Evolutionary conservation across 805 yeast genomes (phyloP), one percentile per base, ranked within the genome.

Genomic region (Teunomyces stri): DNA sequence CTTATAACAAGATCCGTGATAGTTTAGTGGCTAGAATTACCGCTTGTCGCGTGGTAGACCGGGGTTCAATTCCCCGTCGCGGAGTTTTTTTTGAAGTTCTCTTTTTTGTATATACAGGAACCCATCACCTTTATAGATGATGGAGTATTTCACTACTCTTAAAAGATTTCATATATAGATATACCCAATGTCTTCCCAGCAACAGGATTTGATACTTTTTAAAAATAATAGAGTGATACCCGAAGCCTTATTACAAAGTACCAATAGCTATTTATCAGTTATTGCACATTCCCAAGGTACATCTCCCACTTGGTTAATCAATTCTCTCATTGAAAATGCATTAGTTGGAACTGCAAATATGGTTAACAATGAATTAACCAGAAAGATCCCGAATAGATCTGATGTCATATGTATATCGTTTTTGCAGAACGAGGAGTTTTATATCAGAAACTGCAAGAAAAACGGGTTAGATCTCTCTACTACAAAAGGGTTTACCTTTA

Each of bases 261-360:
- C 46, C 9, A 55, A 44, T 7, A 49, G 61, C 3, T 45, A 48
- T 12, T 51, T 68, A 16, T 59, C 68, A 3, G 47, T 67, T 3
- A 58, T 72, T 6, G 56, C 74, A 1, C 66, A 70, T 45, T 54
- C 55, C 3, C 71, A 64, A 45, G 82, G 85, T 0, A 83, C 87
- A 0, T 74, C 80, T 22, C 82, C 91, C 1, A 61, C 79, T 5
- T 86, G 92, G 92, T 66, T 86, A 33, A 57, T 76, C 3, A 74
- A 74, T 46, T 74, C 82, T 1, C 59, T 85, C 18, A 64, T 83
- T 6, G 89, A 85, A 54, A 74, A 72, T 30, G 64, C 72, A 21
- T 51, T 80, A 12, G 55, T 65, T 13, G 86, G 82, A 4, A 74
- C 81, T 42, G 73, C 66, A 55, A 70, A 45, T 35, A 72, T 54